Evolutionary conservation across 306 rosid genomes (phyloP), one percentile per base, ranked within the genome.

Genomic region (Vigna mungo): DNA sequence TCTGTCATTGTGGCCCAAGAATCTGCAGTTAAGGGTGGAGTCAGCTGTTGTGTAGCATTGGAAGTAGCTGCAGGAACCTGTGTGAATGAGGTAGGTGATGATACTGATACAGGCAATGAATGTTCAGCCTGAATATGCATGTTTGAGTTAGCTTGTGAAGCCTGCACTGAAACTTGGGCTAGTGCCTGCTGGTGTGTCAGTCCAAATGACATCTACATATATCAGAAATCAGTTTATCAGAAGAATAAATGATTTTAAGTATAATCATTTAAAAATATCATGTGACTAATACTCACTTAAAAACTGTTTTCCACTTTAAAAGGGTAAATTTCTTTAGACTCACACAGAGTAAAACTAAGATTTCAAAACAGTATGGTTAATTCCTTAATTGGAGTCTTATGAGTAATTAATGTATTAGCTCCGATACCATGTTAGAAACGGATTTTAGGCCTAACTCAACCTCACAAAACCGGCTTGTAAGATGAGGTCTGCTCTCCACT

Each of bases 151-250:
- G 86, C 16, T 46, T 82, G 86, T 25, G 56, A 86, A 56, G 87
- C 90, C 41, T 88, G 92, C 68, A 85, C 83, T 27, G 97, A 85
- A 67, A 91, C 89, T 82, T 88, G 92, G 46, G 90, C 90, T 65
- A 88, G 75, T 15, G 83, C 89, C 58, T 89, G 97, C 88, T 86
- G 93, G 75, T 93, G 93, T 15, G 89, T 56, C 87, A 91, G 85
- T 82, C 91, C 97, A 75, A 84, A 85, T 56, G 88, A 62, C 54
- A 84, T 89, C 97, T 91, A 47, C 80, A 71, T 17, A 46, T 15
- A 9, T 7, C 76, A 75, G 7, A 77, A 21, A 18, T 59, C 65
- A 52, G 70, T 79, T 52, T 64, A 18, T 60, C 15, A 62, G 71
- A 21, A 74, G 66, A 71, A 75, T 68, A 46, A 30, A 5, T 4